Base-by-base conservation (phyloP, 495 filamentous ascomycete genomes). In the Peziza echinospora region DNA sequence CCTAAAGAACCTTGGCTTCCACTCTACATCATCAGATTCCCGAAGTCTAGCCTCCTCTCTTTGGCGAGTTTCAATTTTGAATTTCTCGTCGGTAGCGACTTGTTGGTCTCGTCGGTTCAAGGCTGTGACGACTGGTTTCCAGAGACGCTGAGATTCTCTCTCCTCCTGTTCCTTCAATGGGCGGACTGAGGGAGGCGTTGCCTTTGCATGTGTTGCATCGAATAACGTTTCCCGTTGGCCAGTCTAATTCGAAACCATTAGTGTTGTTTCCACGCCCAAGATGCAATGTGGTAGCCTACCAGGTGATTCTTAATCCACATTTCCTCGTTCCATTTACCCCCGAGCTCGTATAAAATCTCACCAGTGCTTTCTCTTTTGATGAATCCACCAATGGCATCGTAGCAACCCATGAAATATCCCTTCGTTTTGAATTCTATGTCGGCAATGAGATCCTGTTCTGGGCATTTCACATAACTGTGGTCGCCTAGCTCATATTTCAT, bases 401-500 rank as follows among this genome's bases (percentile, higher is more conserved):
- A 96, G 1, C 82, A 87, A 1, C 89, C 89, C 46, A 84, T 79
- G 55, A 96, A 87, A 67, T 91, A 99, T 5, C 91, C 91, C 62
- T 99, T 99, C 24, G 82, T 87, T 62, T 96, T 99, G 67, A 99
- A 99, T 51, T 99, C 89, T 48, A 99, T 77, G 59, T 96, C 89
- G 49, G 85, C 85, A n/a, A 74, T 69, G 11, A 96, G 66, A 37
- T 80, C 75, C 22, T 80, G 66, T 60, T 96, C 91, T 1, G 89
- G 81, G 62, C 87, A 99, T 49, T 76, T 72, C n/a, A 96, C 81
- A 53, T 79, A 83, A 63, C 85, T 91, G 65, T 93, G 86, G 60
- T 99, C 89, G 28, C 89, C 89, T 17, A 99, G 72, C 64, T 99
- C 89, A 63, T 96, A 99, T 63, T 93, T 94, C 89, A 99, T 96